Base-by-base conservation (phyloP, 768 basidiomycete species). In the Collybia sordida region DNA sequence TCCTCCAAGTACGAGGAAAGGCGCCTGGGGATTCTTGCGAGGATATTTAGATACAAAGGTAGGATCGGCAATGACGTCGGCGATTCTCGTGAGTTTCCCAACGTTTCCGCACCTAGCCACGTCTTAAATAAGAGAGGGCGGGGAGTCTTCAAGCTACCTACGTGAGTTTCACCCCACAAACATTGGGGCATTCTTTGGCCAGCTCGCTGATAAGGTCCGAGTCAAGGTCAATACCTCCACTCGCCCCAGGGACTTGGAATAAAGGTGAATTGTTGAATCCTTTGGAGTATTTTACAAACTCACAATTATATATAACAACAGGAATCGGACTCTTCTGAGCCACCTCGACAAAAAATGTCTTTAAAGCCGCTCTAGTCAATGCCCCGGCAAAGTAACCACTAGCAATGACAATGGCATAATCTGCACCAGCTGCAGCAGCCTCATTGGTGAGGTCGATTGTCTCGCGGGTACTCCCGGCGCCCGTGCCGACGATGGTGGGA, bases 81-180 rank as follows among this genome's bases (percentile, higher is more conserved):
- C 83, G 55, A 95, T 88, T 58, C 93, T 80, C 23, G 90, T 90
- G 58, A 95, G 77, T 69, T 95, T 95, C 42, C 93, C 94, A 54
- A 97, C 90, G 60, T 89, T 91, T 23, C 90, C 93, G 60, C 94
- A 96, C 37, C 90, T 92, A 57, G 52, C 21, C 35, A 15, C 21
- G 37, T 4, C 37, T 40, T 49, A 17, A 38, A 46, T 55, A 23
- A 52, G 19, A 43, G 50, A 14, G 17, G 24, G 36, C 27, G 27
- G 6, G 3, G 19, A n/a, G 24, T 12, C 17, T 5, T 5, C 3
- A 63, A 42, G 22, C 27, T 19, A 78, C 87, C 38, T 68, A 90
- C 83, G 93, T 96, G 51, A 96, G 80, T 69, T 98, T 98, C 54
- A 94, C 85, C 18, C 93, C 94, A 56, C 76, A 82, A 34, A 90